Base-by-base conservation (phyloP, 2,329 filamentous ascomycete genomes). In the Calonectria pseudoreteaudii region DNA sequence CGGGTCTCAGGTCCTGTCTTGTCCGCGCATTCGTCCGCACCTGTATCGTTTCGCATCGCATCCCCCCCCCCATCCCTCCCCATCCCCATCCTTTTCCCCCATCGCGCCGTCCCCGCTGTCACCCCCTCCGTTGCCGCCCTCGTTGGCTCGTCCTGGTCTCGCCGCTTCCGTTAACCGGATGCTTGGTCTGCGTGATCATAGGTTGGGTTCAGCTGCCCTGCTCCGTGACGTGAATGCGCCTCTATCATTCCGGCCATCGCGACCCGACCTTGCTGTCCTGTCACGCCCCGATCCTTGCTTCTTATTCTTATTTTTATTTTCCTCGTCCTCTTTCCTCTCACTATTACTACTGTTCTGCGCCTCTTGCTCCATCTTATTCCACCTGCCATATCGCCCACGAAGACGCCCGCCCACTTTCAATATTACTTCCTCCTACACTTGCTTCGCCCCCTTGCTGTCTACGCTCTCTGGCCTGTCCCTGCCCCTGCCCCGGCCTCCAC, bases 401-500 rank as follows among this genome's bases (percentile, higher is more conserved):
- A 65, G 23, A 10, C 28, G 23, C 60, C 38, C 58, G 64, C 74
- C 70, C 66, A 72, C 69, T 36, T 56, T 62, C 65, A 73, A 67
- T 44, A 74, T 74, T 72, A 74, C 71, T 62, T 62, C 56, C 38
- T 74, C 18, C 58, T 67, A 71, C 70, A 70, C 70, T 66, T 70
- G 50, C 70, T 70, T 72, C 73, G 49, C 74, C 77, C 77, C 73
- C 74, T 77, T 74, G 60, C 72, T 74, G 71, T 26, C 67, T 23
- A 38, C 36, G 41, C 56, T 44, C 2, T 34, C 26, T 36, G 74
- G 73, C 49, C 75, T 68, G 72, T 72, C 75, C 74, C 71, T 66
- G 75, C 70, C 77, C 77, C 75, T 79, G 76, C 72, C 74, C 73
- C 73, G 64, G 68, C 77, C 72, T 78, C 78, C 76, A 77, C 78